These are phyloP conservation scores for Lentinus brumalis DNA, from an alignment of 768 basidiomycete genomes.

Conservation along the genomic window DNA sequence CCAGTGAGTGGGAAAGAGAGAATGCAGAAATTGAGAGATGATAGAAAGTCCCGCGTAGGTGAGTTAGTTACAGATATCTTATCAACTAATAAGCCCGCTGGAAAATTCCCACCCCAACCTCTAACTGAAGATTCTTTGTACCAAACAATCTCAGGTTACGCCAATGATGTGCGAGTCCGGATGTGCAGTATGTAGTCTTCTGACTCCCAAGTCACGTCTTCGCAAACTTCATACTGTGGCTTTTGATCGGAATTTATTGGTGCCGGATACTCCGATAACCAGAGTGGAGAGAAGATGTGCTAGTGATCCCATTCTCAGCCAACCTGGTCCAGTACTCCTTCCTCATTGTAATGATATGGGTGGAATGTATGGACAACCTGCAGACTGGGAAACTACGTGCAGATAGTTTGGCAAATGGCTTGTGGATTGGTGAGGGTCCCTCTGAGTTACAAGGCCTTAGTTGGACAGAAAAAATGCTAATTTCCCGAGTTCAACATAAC, in stretches of 20 bases:
- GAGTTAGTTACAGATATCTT: no score
- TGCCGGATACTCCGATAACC: neutral
- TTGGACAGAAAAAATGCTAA: constrained; percentile 34
- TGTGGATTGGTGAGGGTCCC: constrained; percentile 41
- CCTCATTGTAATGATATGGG: neutral
- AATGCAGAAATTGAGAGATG: no score
- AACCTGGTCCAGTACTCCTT: neutral
- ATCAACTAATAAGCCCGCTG: no score
- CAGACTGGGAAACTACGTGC: neutral
- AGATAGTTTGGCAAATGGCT: constrained; percentile 33
- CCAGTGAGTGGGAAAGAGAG: no score
- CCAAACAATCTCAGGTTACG: no score
- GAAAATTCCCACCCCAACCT: no score
- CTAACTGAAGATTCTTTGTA: no score
- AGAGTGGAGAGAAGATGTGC: neutral
- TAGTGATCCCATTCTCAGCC: neutral
- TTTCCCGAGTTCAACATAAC: constrained; percentile 33
- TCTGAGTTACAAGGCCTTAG: constrained; percentile 27
- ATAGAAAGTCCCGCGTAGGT: no score
- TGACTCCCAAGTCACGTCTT: no score
- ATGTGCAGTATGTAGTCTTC: neutral
- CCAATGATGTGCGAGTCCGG: neutral
- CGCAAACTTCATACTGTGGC: neutral
- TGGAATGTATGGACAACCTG: neutral
- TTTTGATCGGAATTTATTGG: neutral